Evolutionary conservation across 805 yeast species (phyloP).

Genomic region (Myxozyma melibiosi): DNA sequence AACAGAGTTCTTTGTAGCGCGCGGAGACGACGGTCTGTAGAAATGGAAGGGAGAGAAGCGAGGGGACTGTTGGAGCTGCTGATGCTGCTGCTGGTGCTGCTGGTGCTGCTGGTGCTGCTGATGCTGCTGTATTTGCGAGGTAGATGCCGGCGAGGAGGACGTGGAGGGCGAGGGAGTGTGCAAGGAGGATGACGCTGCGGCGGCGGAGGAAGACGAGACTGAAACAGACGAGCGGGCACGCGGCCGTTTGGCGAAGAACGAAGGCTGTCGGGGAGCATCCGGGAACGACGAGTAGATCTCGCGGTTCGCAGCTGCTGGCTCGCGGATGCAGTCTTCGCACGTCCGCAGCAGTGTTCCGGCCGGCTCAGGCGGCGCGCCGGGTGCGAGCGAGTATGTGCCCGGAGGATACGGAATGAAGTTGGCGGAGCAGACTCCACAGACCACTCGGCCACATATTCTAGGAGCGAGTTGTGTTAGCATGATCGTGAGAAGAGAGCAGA

Average conservation of each 20-base stretch:
- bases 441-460: constrained; percentile 70
- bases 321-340: constrained; percentile 72
- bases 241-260: constrained; percentile 1
- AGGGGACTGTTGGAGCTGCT: not conserved
- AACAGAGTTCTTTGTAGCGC: not conserved
- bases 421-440: constrained; percentile 69
- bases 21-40: not conserved
- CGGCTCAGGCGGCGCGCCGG: constrained; percentile 52
- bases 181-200: constrained; percentile 2
- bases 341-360: constrained; percentile 67
- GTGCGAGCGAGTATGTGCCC: constrained; percentile 58
- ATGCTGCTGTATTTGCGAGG: constrained; percentile 15
- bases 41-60: not conserved
- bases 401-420: constrained; percentile 58
- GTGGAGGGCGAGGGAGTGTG: constrained; percentile 8
- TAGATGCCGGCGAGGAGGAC: not conserved
- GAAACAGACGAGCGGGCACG: constrained; percentile 8
- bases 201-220: constrained; percentile 3
- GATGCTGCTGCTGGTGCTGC: constrained; percentile 23
- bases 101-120: constrained; percentile 24
- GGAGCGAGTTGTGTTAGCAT: constrained; percentile 1
- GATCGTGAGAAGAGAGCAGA: constrained; percentile 14
- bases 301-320: constrained; percentile 42
- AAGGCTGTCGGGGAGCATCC: not conserved
- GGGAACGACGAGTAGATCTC: constrained; percentile 14